These are phyloP conservation scores for Penicillium italicum DNA, from an alignment of 2,329 filamentous ascomycete genomes.

Conservation along the genomic window DNA sequence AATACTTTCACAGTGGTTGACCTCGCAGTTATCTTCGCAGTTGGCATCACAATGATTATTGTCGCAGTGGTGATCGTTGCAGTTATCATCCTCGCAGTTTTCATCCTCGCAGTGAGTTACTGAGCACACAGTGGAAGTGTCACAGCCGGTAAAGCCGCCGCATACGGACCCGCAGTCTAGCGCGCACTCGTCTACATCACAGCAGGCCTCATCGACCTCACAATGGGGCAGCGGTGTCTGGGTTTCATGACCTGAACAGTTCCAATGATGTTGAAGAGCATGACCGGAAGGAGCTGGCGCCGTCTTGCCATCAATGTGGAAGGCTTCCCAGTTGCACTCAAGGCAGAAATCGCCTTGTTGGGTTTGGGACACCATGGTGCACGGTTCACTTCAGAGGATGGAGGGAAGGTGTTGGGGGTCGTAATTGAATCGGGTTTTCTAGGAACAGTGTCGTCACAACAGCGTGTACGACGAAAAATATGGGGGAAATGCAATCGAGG, in stretches of 20 bases:
- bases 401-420: not conserved
- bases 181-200: slow-evolving; percentile 37
- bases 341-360: slow-evolving; percentile 38
- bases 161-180: slow-evolving; percentile 40
- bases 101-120: slow-evolving; percentile 30
- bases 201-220: slow-evolving; percentile 36
- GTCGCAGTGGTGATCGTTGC: slow-evolving; percentile 1
- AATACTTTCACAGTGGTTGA: slow-evolving; percentile 27
- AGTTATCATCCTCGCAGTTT: slow-evolving; percentile 22
- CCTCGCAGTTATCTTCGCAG: slow-evolving; percentile 1
- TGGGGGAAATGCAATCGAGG: slow-evolving; percentile 5
- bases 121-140: slow-evolving; percentile 38
- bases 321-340: slow-evolving; percentile 42
- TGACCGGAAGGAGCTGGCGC: slow-evolving; percentile 22
- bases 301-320: slow-evolving; percentile 35
- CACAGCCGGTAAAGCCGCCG: slow-evolving; percentile 42
- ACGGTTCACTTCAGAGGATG: slow-evolving; percentile 10
- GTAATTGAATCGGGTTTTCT: not conserved
- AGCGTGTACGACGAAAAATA: slow-evolving; percentile 1
- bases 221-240: slow-evolving; percentile 26
- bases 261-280: slow-evolving; percentile 27
- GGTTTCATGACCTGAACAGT: slow-evolving; percentile 29
- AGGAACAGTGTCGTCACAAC: slow-evolving; percentile 1
- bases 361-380: slow-evolving; percentile 33
- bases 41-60: slow-evolving; percentile 2